Evolutionary conservation across 176 grass and related monocot genomes (phyloP).

Genomic region (sorghum (Sorghum bicolor)): Sorghum_bicolor_NCBIv3 NC_012878.2:49637001-49637500

Average conservation of each 20-base stretch:
- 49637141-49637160: conserved; percentile 98
- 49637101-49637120: conserved; percentile 42
- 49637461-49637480: not conserved
- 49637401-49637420: conserved; percentile 27
- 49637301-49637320: conserved; percentile 1
- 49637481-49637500: conserved; percentile 9
- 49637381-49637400: conserved; percentile 25
- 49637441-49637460: conserved; percentile 10
- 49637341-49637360: not conserved
- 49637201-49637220: conserved; percentile 89
- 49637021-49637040: not conserved
- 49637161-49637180: conserved; percentile 96
- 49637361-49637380: conserved; percentile 12
- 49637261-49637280: not conserved
- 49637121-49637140: conserved; percentile 95
- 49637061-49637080: not conserved
- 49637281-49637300: conserved; percentile 3
- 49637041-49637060: conserved; percentile 2
- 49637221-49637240: conserved; percentile 85
- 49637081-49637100: not conserved
- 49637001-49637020: not conserved
- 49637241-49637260: conserved; percentile 49
- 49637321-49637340: conserved; percentile 30
- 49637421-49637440: conserved; percentile 16
- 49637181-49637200: conserved; percentile 97